Percentiles rank a stretch among this genome's conserved stretches.
Conservation (phyloP, 768 basidiomycete species). For the Boletus barrowsii region DNA sequence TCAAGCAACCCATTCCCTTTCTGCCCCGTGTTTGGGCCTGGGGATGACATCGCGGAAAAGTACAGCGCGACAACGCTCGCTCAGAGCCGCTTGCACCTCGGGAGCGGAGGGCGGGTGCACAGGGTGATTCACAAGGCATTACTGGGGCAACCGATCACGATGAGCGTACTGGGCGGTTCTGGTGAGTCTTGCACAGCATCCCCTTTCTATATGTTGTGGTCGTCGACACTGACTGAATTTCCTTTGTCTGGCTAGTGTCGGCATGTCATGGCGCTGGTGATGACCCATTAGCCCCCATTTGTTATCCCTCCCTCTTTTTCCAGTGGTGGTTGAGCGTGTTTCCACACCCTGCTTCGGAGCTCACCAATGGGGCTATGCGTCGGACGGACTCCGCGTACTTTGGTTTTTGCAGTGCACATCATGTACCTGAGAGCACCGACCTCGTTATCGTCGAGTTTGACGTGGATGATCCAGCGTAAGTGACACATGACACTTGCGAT, state of each 20-base stretch:
- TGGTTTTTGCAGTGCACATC: slow-evolving; percentile 89
- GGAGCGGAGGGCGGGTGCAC: slow-evolving; percentile 80
- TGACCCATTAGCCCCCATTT: slow-evolving; percentile 76
- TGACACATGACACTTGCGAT: slow-evolving; percentile 5
- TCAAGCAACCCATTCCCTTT: slow-evolving; percentile 75
- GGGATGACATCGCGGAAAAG: slow-evolving; percentile 73
- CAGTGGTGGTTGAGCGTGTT: slow-evolving; percentile 98
- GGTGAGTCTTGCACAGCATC: slow-evolving; percentile 43
- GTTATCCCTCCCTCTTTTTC: slow-evolving; percentile 96
- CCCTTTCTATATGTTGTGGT: background rate
- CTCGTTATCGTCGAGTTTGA: slow-evolving; percentile 95
- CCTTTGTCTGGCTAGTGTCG: slow-evolving; percentile 59
- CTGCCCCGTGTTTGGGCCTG: slow-evolving; percentile 84
- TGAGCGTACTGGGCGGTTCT: slow-evolving; percentile 87
- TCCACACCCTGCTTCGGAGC: slow-evolving; percentile 94
- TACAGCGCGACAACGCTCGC: slow-evolving; percentile 75
- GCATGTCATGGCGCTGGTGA: slow-evolving; percentile 93
- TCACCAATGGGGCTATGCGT: slow-evolving; percentile 96
- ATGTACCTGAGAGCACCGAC: slow-evolving; percentile 92
- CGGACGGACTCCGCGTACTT: slow-evolving; percentile 93
- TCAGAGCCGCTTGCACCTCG: slow-evolving; percentile 71
- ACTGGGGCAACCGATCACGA: slow-evolving; percentile 81
- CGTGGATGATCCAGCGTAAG: slow-evolving; percentile 83
- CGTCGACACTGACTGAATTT: background rate
- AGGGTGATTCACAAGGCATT: slow-evolving; percentile 80